These are phyloP conservation scores for Dipodascus geniculatus DNA, from an alignment of 805 yeast species.

Conservation along the genomic window DNA sequence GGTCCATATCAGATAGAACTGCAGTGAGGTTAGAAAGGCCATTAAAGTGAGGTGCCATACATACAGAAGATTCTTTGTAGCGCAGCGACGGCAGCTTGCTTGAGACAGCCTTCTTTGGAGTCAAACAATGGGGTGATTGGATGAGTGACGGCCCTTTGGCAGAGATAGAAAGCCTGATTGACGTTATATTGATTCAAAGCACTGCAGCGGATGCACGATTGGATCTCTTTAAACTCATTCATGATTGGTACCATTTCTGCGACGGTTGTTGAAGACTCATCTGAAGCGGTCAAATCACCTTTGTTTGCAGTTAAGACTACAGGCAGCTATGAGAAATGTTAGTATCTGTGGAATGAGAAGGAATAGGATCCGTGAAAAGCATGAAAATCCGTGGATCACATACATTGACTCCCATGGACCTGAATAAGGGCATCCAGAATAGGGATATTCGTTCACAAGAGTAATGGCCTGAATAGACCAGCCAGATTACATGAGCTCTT, in stretches of 20 bases:
- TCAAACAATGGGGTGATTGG: conserved; percentile 91
- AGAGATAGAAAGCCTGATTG: conserved; percentile 82
- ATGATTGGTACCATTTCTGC: conserved; percentile 72
- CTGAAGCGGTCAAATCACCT: conserved; percentile 34
- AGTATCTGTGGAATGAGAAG: too few relatives aligned
- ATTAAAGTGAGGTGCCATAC: background rate
- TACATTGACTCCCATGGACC: conserved; percentile 80
- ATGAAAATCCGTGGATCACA: background rate
- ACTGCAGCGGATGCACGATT: conserved; percentile 79
- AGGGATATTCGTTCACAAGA: conserved; percentile 85
- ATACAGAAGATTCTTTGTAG: conserved; percentile 56
- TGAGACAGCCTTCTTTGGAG: conserved; percentile 74
- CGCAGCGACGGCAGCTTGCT: conserved; percentile 67
- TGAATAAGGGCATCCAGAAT: conserved; percentile 88
- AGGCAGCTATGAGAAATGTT: conserved; percentile 38
- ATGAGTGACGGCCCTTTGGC: conserved; percentile 86
- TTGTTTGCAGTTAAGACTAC: conserved; percentile 86
- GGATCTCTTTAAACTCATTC: conserved; percentile 88
- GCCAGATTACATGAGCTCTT: conserved; percentile 82
- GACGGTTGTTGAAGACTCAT: conserved; percentile 27
- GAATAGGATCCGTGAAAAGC: background rate
- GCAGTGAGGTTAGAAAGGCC: background rate
- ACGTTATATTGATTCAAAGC: conserved; percentile 79
- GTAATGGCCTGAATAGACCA: conserved; percentile 89
- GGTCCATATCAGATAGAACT: conserved; percentile 74